A percentile compares a stretch with the other conserved stretches of the same genome.
phyloP scores from a whole-genome alignment of 2,329 filamentous ascomycete species.

The Calcarisporium arbuscula region DNA sequence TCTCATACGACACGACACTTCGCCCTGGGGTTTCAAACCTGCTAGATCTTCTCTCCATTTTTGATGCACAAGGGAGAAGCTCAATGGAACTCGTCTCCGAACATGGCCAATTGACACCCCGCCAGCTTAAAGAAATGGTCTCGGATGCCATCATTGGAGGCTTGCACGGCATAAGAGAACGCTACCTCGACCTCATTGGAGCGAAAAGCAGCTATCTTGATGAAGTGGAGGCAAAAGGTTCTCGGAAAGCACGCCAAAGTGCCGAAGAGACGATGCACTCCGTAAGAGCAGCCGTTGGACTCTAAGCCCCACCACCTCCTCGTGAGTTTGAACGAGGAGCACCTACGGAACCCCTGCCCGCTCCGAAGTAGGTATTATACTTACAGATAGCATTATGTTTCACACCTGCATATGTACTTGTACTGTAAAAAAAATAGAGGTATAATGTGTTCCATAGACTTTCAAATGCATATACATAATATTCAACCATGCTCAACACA shows the following conservation, averaged over 20 bases:
- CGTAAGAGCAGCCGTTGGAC: conserved; percentile 46
- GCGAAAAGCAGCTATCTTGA: conserved; percentile 47
- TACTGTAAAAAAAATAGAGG: too few species aligned
- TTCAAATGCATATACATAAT: too few species aligned
- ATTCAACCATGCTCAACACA: too few species aligned
- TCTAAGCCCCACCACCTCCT: too few species aligned
- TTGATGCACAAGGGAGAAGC: conserved; percentile 41
- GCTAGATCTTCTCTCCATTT: conserved; percentile 69
- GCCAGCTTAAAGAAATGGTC: conserved; percentile 44
- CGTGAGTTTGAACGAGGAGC: too few species aligned
- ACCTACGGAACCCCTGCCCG: too few species aligned
- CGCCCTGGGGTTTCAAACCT: conserved; percentile 87
- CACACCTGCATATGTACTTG: too few species aligned
- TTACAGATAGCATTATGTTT: too few species aligned
- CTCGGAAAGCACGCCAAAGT: conserved; percentile 52
- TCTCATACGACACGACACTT: conserved; percentile 63
- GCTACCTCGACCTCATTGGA: conserved; percentile 46
- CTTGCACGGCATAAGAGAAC: conserved; percentile 47
- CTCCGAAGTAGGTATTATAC: too few species aligned
- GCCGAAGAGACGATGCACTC: conserved; percentile 52
- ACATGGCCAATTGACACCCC: conserved; percentile 30
- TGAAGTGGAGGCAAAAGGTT: conserved; percentile 52
- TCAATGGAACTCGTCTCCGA: conserved; percentile 33
- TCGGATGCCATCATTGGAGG: conserved; percentile 49
- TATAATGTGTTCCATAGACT: too few species aligned